A percentile compares a stretch with the other conserved stretches of the same genome.
Evolutionary conservation across 2,329 filamentous ascomycete species (phyloP).

Genomic region (Alternaria hordeiaustralica): DNA sequence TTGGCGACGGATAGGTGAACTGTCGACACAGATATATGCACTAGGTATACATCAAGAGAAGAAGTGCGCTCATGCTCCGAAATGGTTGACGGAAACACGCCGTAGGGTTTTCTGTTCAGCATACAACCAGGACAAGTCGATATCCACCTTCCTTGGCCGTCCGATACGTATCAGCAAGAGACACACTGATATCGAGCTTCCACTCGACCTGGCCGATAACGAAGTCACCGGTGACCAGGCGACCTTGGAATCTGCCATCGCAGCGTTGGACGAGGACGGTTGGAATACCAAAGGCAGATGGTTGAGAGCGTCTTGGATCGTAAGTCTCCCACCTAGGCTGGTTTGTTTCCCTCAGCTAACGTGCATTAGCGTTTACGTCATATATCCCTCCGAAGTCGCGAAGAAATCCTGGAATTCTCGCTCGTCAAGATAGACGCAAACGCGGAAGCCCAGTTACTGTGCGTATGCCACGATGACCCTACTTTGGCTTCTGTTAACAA

Average conservation of each 20-base stretch:
- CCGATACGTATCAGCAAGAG: conserved; percentile 40
- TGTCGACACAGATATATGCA: conserved; percentile 40
- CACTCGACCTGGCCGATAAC: conserved; percentile 40
- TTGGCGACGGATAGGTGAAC: conserved; percentile 42
- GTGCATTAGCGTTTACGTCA: conserved; percentile 27
- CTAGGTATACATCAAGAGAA: conserved; percentile 43
- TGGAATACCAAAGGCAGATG: conserved; percentile 50
- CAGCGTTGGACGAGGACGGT: conserved; percentile 31
- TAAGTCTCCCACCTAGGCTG: not conserved
- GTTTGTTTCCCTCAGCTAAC: not conserved
- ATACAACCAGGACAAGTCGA: conserved; percentile 42
- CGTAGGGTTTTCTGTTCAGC: conserved; percentile 36
- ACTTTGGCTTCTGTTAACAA: not conserved
- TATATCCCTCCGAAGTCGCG: conserved; percentile 34
- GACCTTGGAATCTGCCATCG: conserved; percentile 21
- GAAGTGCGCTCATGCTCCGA: conserved; percentile 28
- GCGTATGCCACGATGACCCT: not conserved
- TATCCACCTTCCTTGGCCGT: conserved; percentile 44
- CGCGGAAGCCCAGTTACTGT: conserved; percentile 31
- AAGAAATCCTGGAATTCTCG: conserved; percentile 44
- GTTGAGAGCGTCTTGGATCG: conserved; percentile 37
- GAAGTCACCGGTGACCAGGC: conserved; percentile 31
- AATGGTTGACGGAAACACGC: conserved; percentile 39
- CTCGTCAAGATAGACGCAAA: conserved; percentile 28
- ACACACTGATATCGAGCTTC: conserved; percentile 38